Base-by-base conservation (phyloP, 257 asterid species). In the Gentiana dahurica region DNA sequence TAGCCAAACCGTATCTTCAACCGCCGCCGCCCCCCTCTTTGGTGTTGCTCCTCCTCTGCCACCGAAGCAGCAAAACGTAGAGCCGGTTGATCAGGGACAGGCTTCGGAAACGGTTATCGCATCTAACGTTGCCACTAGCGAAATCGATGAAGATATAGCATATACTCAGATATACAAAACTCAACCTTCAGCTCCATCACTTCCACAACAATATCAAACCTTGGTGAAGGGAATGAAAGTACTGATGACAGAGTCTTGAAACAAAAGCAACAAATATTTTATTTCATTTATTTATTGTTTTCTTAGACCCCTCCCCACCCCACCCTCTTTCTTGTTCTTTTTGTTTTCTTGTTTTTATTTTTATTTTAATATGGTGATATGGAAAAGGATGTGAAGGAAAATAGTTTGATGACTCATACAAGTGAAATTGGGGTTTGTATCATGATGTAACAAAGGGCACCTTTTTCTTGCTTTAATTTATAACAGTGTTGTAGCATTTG, bases 101-200 rank as follows among this genome's bases (percentile, higher is more conserved):
- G 36, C 71, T 64, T 71, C 79, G 44, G 84, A 74, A 59, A 60
- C 79, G 13, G 68, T 72, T 61, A 50, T 66, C 15, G 60, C 68
- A 54, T 48, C 78, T 53, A 49, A 74, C 46, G 67, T 32, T 49
- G 65, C 65, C 37, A 49, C 79, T 60, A 57, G 55, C 53, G 94
- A 81, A 59, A 71, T 84, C 32, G 91, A 82, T 12, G 95, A 86
- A 60, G 88, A 84, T 46, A 69, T 86, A 63, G 87, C 81, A 39
- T 87, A 82, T 73, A 81, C 67, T 57, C 85, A 73, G 75, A 84
- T 90, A 69, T 87, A 87, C 72, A 87, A 84, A 72, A 67, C 78
- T 64, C 98, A 90, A 78, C 98, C 98, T 73, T 37, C 85, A 11
- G 62, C 68, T 8, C 93, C 91, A 49, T 41, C 72, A 43, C 65